Percentiles rank a stretch among this genome's conserved stretches.
These are phyloP conservation scores for Nakazawaea wyomingensis DNA, from an alignment of 805 yeast species.

Conservation along the genomic window DNA sequence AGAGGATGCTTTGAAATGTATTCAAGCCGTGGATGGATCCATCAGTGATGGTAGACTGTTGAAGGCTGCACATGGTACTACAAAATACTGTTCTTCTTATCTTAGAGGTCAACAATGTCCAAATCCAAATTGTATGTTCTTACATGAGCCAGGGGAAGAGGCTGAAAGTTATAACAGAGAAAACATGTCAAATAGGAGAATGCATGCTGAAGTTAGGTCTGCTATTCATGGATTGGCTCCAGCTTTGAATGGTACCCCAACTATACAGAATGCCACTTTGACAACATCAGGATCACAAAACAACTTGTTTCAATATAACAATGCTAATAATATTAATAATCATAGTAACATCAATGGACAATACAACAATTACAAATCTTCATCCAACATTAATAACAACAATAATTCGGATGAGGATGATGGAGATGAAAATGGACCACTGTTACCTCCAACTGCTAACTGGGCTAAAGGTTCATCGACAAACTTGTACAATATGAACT, in stretches of 20 bases:
- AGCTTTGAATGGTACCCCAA: conserved; percentile 20
- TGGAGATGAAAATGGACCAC: conserved; percentile 22
- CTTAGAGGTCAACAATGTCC: conserved; percentile 94
- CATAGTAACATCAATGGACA: neutral
- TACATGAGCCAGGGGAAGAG: conserved; percentile 99
- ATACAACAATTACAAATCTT: conserved; percentile 2
- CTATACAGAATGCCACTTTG: conserved; percentile 15
- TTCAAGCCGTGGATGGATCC: conserved; percentile 88
- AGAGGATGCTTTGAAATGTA: conserved; percentile 94
- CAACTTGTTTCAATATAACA: conserved; percentile 2
- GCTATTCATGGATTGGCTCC: conserved; percentile 31
- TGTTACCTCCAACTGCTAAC: conserved; percentile 64
- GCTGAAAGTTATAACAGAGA: conserved; percentile 95
- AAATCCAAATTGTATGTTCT: conserved; percentile 97
- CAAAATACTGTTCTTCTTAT: conserved; percentile 96
- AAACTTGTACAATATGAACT: conserved; percentile 8
- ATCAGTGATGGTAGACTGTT: conserved; percentile 85
- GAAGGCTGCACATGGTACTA: conserved; percentile 97
- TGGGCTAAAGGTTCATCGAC: conserved; percentile 43
- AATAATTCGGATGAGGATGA: conserved; percentile 17
- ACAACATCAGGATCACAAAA: conserved; percentile 11
- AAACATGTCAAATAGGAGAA: conserved; percentile 71
- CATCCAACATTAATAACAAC: conserved; percentile 16
- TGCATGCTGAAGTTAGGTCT: conserved; percentile 22
- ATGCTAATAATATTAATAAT: neutral